A percentile compares a stretch with the other conserved stretches of the same genome.
These are phyloP conservation scores for Barnettozyma botsteinii DNA, from an alignment of 805 yeast genomes.

Conservation along the genomic window DNA sequence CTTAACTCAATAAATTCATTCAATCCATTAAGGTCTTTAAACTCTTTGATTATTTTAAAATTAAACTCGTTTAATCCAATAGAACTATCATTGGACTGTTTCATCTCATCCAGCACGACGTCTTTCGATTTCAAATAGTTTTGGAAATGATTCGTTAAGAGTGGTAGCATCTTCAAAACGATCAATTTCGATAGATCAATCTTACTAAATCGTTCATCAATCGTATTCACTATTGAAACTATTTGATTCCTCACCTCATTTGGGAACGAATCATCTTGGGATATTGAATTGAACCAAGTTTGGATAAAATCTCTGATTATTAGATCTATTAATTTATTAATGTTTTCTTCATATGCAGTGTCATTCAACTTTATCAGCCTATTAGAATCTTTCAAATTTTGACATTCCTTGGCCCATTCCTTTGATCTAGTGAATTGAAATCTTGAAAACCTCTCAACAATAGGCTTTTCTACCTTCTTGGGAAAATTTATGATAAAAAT, in stretches of 20 bases:
- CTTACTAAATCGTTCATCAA: constrained; percentile 37
- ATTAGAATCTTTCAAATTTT: constrained; percentile 10
- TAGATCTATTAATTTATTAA: constrained; percentile 40
- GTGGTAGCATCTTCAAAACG: constrained; percentile 55
- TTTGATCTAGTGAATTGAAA: constrained; percentile 23
- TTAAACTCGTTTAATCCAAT: constrained; percentile 29
- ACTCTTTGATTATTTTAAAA: constrained; percentile 36
- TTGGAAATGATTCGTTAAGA: constrained; percentile 58
- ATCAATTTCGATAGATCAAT: constrained; percentile 53
- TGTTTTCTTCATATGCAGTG: constrained; percentile 30
- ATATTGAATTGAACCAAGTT: constrained; percentile 50
- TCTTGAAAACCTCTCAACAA: constrained; percentile 17
- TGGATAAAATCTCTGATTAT: constrained; percentile 48
- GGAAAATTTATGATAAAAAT: constrained; percentile 1
- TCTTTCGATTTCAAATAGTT: constrained; percentile 41
- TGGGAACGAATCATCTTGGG: constrained; percentile 33
- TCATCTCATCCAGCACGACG: constrained; percentile 21
- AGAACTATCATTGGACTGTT: constrained; percentile 27
- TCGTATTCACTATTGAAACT: constrained; percentile 32
- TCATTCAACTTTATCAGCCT: constrained; percentile 7
- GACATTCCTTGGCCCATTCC: constrained; percentile 29
- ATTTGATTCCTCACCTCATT: constrained; percentile 39
- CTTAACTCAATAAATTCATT: constrained; percentile 51
- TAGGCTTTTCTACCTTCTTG: constrained; percentile 1
- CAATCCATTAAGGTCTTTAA: constrained; percentile 34